phyloP scores from a whole-genome alignment of 164 flowering plant genomes.

The Magnolia officinalis region DNA sequence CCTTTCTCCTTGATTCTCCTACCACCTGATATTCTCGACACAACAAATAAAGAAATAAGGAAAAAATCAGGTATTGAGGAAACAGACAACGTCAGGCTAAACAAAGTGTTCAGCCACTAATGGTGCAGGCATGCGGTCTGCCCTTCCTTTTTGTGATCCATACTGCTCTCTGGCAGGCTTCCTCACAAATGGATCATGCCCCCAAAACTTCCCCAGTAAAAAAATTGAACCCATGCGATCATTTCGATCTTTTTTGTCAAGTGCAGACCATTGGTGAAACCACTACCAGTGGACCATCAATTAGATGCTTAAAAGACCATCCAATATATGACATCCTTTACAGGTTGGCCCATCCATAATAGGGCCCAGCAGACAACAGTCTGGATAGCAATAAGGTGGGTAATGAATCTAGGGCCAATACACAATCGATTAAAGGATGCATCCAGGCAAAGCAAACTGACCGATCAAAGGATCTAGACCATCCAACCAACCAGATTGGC shows the following conservation, averaged over 20 bases:
- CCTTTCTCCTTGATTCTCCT: constrained; percentile 82
- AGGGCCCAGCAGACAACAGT: background rate
- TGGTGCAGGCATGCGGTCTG: background rate
- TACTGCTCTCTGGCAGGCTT: background rate
- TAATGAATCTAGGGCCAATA: too few relatives aligned
- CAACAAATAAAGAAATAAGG: background rate
- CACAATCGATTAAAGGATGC: too few relatives aligned
- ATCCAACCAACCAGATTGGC: too few relatives aligned
- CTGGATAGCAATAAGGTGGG: background rate
- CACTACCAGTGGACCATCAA: background rate
- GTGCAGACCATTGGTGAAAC: background rate
- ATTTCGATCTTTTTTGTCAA: background rate
- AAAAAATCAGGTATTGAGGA: background rate
- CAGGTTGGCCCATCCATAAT: background rate
- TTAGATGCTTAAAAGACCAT: too few relatives aligned
- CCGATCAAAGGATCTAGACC: too few relatives aligned
- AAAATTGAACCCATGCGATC: background rate
- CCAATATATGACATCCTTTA: too few relatives aligned
- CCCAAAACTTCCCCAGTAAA: background rate
- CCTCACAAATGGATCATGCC: background rate
- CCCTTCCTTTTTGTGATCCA: background rate
- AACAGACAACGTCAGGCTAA: background rate
- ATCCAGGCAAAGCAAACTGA: too few relatives aligned
- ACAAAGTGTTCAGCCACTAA: too few relatives aligned
- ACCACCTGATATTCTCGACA: constrained; percentile 47